A percentile compares a stretch with the other conserved stretches of the same genome.
Evolutionary conservation across 2,329 filamentous ascomycete species (phyloP).

Genomic region (Alternaria consortialis): DNA sequence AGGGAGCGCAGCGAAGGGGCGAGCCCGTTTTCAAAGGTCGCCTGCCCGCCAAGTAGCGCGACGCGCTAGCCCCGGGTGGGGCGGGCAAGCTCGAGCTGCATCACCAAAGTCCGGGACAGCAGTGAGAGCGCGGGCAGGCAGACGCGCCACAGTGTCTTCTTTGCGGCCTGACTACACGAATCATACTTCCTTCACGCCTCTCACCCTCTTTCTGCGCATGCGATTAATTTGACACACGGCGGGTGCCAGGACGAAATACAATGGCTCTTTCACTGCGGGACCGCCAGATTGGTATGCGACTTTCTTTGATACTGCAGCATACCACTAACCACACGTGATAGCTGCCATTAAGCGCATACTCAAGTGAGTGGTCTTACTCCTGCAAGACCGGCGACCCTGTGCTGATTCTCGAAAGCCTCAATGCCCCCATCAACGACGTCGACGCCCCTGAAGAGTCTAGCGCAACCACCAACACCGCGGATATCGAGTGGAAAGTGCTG

Average conservation of each 20-base stretch:
- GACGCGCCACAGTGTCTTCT: conserved; percentile 32
- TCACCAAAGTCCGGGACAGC: conserved; percentile 15
- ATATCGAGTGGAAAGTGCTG: conserved; percentile 64
- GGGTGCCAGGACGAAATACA: conserved; percentile 33
- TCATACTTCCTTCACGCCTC: background rate
- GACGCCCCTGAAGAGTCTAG: conserved; percentile 65
- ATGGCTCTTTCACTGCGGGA: conserved; percentile 65
- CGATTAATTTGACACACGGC: conserved; percentile 37
- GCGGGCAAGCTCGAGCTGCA: conserved; percentile 24
- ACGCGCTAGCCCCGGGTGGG: conserved; percentile 30
- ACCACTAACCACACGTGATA: conserved; percentile 50
- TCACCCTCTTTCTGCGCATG: conserved; percentile 23
- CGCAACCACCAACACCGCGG: conserved; percentile 19
- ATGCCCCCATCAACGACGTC: conserved; percentile 69
- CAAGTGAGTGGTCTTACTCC: conserved; percentile 58
- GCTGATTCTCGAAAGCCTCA: conserved; percentile 61
- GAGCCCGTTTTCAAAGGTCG: conserved; percentile 30
- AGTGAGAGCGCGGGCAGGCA: conserved; percentile 23
- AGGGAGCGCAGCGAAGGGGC: conserved; percentile 35
- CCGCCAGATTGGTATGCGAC: conserved; percentile 66
- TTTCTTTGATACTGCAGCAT: background rate
- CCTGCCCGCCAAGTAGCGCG: conserved; percentile 29
- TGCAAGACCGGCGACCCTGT: background rate
- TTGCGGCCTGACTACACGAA: background rate
- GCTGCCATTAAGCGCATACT: conserved; percentile 94